Percentiles rank a stretch among this genome's conserved stretches.
Evolutionary conservation across 805 yeast genomes (phyloP).

Genomic region (Candida easanensis): DNA sequence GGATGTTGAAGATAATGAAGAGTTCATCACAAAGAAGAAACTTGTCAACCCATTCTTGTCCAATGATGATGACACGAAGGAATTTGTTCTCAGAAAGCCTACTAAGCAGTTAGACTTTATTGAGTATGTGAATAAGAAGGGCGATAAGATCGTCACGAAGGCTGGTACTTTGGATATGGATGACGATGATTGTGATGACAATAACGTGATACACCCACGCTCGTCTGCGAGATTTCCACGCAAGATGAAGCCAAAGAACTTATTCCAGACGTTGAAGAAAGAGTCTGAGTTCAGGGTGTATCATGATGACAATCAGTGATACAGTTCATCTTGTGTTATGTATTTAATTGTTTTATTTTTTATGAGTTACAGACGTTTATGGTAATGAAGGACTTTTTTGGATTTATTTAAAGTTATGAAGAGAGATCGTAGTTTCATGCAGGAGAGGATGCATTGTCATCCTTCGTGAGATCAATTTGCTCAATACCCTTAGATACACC

Average conservation of each 20-base stretch:
- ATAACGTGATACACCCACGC: background rate
- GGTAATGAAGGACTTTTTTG: background rate
- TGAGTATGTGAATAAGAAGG: constrained; percentile 34
- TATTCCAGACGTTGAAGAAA: constrained; percentile 22
- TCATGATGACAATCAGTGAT: constrained; percentile 3
- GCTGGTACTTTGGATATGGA: constrained; percentile 11
- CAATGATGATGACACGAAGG: constrained; percentile 5
- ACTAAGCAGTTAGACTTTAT: constrained; percentile 21
- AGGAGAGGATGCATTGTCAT: background rate
- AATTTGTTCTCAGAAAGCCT: constrained; percentile 13
- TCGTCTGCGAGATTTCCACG: background rate
- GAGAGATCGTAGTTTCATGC: background rate
- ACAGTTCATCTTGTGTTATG: background rate
- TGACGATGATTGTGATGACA: constrained; percentile 4
- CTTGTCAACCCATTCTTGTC: constrained; percentile 25
- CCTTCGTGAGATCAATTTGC: background rate
- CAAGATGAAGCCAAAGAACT: constrained; percentile 26
- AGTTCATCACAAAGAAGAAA: constrained; percentile 13
- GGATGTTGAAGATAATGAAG: constrained; percentile 21
- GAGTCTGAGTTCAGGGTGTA: constrained; percentile 5
- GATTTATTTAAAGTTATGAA: background rate
- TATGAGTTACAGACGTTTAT: background rate
- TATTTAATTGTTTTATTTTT: background rate
- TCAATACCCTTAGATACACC: background rate
- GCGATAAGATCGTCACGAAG: constrained; percentile 27